Evolutionary conservation across 352 stramenopile genomes (phyloP), one percentile per base, ranked within the genome.

Genomic region (Globisporangium barbulae): DNA sequence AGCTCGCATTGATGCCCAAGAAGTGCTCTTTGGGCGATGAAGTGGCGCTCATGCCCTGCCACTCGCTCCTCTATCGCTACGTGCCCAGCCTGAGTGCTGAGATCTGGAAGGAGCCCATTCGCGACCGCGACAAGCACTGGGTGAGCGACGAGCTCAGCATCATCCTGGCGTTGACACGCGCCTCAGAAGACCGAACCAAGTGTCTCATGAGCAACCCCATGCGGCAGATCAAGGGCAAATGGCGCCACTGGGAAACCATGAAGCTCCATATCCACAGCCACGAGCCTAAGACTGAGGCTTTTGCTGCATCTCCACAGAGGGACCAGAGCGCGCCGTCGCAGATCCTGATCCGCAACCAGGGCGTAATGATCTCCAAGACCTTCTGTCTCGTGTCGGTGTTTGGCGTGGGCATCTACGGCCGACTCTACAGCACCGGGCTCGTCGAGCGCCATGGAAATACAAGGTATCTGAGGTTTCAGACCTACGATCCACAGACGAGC

Each of bases 21-120:
- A 89, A 86, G 50, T 85, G 79, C 44, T 50, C 74, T 22, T 33
- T 45, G 9, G 54, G 70, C 1, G 82, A 91, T 55, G 82, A 91
- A 62, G 50, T 89, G 17, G 78, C 82, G 22, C 73, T 91, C n/a
- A 91, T 91, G 82, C 82, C 82, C 2, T 91, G 82, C 48, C 75
- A 89, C 68, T 79, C 78, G 22, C 56, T 88, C 2, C 67, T 74
- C 25, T 74, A 89, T 28, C 75, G 82, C 5, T 74, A 67, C 17
- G 67, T 71, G 17, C 63, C 75, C 30, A 67, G 63, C 39, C 64
- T 78, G 19, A 41, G 44, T 28, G 70, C 64, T 19, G 82, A 91
- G 61, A 60, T 62, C 21, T 91, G 77, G 76, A 61, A 69, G 22
- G 82, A 91, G 48, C 80, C 82, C 12, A 42, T 88, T 6, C 74